Base-by-base conservation (phyloP, 2,329 filamentous ascomycete genomes). In the Escovopsis sp. region DNA sequence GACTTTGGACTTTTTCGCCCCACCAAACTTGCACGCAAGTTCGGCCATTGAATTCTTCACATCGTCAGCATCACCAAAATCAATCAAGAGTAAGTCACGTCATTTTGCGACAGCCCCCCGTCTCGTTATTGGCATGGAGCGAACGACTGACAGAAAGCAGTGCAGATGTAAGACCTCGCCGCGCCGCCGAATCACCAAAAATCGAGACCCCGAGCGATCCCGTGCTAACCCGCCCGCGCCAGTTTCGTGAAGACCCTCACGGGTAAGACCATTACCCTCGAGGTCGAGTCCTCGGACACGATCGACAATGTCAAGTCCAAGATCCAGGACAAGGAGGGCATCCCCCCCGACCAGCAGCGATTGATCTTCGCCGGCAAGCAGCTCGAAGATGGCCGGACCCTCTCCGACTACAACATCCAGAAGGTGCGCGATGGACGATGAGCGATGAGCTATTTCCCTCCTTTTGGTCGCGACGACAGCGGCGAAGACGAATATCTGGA, bases 231-330 rank as follows among this genome's bases (percentile, higher is more conserved):
- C 38, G 47, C 44, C 55, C 45, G 37, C 38, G 95, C 77, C 95
- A 95, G 84, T 67, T 82, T 82, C 73, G 78, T 82, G 62, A 81
- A 82, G 71, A 82, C 78, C 76, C 77, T 96, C 61, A 96, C 91
- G 85, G 91, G 91, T 65, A 96, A 96, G 84, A 96, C 91, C 67
- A 96, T 96, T 83, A 96, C 91, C 83, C 88, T 98, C 61, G 91
- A 98, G 87, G 91, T 96, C 73, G 91, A 96, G 82, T 94, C 87
- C 61, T 89, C 82, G 64, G 91, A 98, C 73, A 96, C 89, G 65
- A 96, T 98, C 72, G 91, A 96, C 81, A 96, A 96, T 82, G 91
- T 98, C 75, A 96, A 96, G 82, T 86, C 85, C 75, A 96, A 98
- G 80, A 78, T 78, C 59, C 73, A 81, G 86, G 91, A 96, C 81